These are phyloP conservation scores for Pseudogymnoascus sp. DNA, from an alignment of 2,329 filamentous ascomycete genomes.

Conservation along the genomic window DNA sequence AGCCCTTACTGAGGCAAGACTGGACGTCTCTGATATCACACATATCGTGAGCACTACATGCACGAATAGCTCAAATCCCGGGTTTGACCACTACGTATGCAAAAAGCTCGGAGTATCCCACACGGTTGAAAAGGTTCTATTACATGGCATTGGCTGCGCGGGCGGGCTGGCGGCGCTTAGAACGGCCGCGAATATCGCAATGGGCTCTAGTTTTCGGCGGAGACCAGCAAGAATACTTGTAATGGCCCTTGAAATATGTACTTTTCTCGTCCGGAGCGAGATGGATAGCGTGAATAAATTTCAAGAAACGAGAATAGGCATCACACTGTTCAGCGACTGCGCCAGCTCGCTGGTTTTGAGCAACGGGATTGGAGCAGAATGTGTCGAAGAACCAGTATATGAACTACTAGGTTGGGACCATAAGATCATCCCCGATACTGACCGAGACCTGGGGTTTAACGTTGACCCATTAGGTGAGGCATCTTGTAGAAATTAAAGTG, in stretches of 20 bases:
- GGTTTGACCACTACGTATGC: conserved; percentile 59
- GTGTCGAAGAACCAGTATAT: conserved; percentile 37
- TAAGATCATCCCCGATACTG: conserved; percentile 53
- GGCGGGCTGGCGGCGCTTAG: conserved; percentile 56
- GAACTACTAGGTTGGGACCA: conserved; percentile 61
- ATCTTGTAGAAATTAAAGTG: not conserved
- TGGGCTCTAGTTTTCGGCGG: conserved; percentile 52
- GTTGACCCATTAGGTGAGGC: conserved; percentile 51
- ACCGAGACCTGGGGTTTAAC: conserved; percentile 58
- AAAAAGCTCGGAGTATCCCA: conserved; percentile 50
- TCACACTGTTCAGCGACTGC: conserved; percentile 63
- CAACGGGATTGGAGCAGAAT: conserved; percentile 48
- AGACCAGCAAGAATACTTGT: conserved; percentile 58
- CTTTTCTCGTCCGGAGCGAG: conserved; percentile 56
- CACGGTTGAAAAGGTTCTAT: conserved; percentile 55
- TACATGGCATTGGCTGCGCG: conserved; percentile 61
- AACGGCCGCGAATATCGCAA: conserved; percentile 59
- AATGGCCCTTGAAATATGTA: conserved; percentile 57
- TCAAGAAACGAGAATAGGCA: conserved; percentile 57
- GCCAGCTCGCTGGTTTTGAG: conserved; percentile 59
- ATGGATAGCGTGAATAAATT: conserved; percentile 53
- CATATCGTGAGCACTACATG: conserved; percentile 63
- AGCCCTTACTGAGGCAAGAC: conserved; percentile 47
- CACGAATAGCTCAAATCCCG: conserved; percentile 62
- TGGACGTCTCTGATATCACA: conserved; percentile 49